phyloP scores from a whole-genome alignment of 2,329 filamentous ascomycete species.

The Alternaria longipes region DNA sequence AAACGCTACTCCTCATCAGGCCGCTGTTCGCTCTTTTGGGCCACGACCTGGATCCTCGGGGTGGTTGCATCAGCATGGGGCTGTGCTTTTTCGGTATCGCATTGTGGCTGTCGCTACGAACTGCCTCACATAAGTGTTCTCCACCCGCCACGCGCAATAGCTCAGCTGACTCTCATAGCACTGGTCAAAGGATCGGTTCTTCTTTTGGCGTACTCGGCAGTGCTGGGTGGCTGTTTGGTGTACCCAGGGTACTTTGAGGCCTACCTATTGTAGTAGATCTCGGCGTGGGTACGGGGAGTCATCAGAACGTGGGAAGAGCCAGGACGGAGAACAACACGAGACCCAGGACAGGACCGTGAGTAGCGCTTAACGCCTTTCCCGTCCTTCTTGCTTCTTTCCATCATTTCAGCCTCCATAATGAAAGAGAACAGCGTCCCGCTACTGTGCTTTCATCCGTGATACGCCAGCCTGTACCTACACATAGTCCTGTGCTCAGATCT shows the following conservation, averaged over 20 bases:
- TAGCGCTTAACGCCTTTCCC: neutral
- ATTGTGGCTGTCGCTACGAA: neutral
- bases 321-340: neutral
- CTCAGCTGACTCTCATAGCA: neutral
- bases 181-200: neutral
- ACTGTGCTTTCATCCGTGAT: neutral
- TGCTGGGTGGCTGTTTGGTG: neutral
- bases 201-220: neutral
- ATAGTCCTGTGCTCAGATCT: neutral
- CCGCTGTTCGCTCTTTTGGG: neutral
- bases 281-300: neutral
- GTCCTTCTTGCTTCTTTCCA: neutral
- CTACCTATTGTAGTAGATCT: neutral
- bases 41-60: neutral
- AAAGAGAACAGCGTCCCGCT: neutral
- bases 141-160: neutral
- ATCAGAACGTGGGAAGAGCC: neutral
- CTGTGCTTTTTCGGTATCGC: constrained; percentile 1
- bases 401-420: neutral
- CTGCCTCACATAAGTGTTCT: neutral
- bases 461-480: neutral
- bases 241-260: neutral
- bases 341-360: neutral
- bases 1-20: neutral
- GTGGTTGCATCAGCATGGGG: neutral